Base-by-base conservation (phyloP, 2,329 filamentous ascomycete species). In the Ceratocystis eucalypticola region DNA sequence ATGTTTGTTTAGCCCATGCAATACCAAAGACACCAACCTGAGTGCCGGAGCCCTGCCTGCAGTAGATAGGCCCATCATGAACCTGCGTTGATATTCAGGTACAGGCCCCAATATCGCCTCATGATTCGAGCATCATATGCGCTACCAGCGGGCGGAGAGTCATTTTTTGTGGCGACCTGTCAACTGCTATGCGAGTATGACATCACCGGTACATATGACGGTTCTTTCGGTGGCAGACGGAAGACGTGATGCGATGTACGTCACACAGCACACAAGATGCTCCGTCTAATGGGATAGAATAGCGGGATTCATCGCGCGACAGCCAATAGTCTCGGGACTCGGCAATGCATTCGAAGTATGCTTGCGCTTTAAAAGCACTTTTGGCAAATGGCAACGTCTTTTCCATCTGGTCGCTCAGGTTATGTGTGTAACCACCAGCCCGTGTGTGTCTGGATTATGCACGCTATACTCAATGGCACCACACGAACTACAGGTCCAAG, bases 161-260 rank as follows among this genome's bases (percentile, higher is more conserved):
- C 25, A 53, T 10, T n/a, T 30, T 33, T 7, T 30, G 12, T 57
- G 53, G 46, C 46, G 1, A 12, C 22, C 53, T 59, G 25, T 59
- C 25, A 59, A 59, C 33, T 33, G n/a, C 28, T 17, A 59, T n/a
- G 28, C 17, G n/a, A n/a, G 53, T 59, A 25, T 59, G 28, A 59
- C 53, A 59, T 59, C 53, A 59, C 53, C n/a, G 15, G 12, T 25
- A 59, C 53, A 59, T 33, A 59, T 59, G 53, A 37, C 17, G 53
- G 53, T 28, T 59, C 53, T 30, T 30, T 15, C 20, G 12, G 50
- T 28, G 22, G 50, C 20, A 55, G 50, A 55, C 50, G 50, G 22
- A 28, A 48, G 45, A 17, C 45, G 5, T 33, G 22, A 50, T 50
- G n/a, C 33, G 53, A 20, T 59, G 33, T 7, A 59, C 53, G 53